Percentiles rank a stretch among this genome's conserved stretches.
These are phyloP conservation scores for Fusarium verrucosum DNA, from an alignment of 2,329 filamentous ascomycete species.

Conservation along the genomic window DNA sequence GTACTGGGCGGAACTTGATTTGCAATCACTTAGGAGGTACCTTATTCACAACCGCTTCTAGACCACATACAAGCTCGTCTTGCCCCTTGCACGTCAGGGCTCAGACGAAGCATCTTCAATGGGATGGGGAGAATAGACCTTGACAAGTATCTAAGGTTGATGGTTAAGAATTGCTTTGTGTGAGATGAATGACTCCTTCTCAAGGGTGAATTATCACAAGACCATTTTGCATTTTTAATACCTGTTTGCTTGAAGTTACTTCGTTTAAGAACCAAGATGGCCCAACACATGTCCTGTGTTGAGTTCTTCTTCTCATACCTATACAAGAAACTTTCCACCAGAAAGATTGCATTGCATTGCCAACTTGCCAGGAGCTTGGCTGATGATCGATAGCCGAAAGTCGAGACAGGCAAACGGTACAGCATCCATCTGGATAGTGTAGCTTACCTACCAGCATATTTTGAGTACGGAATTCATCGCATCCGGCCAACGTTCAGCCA, in stretches of 20 bases:
- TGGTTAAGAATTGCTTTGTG: neutral
- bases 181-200: neutral
- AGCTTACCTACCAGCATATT: neutral
- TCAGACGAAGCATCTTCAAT: neutral
- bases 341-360: neutral
- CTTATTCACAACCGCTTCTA: neutral
- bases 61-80: neutral
- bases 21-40: constrained; percentile 3
- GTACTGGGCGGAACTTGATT: constrained; percentile 1
- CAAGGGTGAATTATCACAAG: neutral
- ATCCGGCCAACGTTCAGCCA: constrained; percentile 39
- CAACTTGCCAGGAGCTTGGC: neutral
- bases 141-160: neutral
- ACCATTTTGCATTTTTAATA: neutral
- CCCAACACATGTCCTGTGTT: too few relatives aligned
- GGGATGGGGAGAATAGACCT: neutral
- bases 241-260: neutral
- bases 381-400: neutral
- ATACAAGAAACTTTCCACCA: too few relatives aligned
- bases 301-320: too few relatives aligned
- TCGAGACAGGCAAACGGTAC: neutral
- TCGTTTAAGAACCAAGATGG: neutral
- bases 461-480: constrained; percentile 24
- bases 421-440: neutral
- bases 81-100: neutral